Evolutionary conservation across 805 yeast genomes (phyloP), one percentile per base, ranked within the genome.

Genomic region (Monosporozyma solicola): DNA sequence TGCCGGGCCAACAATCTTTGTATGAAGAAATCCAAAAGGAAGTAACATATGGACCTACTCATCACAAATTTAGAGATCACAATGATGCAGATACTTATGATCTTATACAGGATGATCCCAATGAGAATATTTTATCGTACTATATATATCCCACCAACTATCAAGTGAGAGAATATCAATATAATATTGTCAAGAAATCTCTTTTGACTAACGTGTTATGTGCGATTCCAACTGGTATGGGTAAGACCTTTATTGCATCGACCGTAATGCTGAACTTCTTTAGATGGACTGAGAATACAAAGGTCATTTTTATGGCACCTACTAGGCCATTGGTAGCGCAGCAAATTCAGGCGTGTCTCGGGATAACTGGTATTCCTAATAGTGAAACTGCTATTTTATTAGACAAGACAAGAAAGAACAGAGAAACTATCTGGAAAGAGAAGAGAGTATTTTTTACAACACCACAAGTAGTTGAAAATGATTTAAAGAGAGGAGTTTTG

Each of bases 181-280:
- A 76, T 63, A 83, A 84, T 58, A 90, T 94, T 52, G 88, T 90
- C 2, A 73, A 75, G 47, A 78, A 80, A 53, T 84, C 97, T 0
- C 72, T 94, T 39, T 82, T 79, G 61, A 75, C 82, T 56, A 94
- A 94, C 63, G 66, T 85, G 3, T 72, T 94, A 25, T 92, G 95
- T 64, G 95, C 97, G 0, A 79, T 94, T 15, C 99, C 99, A 0
- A 94, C 99, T 0, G 99, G 99, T 59, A 74, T 91, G 66, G 99
- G 99, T 41, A 94, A 94, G 70, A 94, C 99, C 0, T 89, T 94
- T 58, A 90, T 94, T 63, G 98, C 99, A 1, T 83, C 95, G 39
- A 85, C 96, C 0, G 92, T 92, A 24, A 94, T 94, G 90, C 74
- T 90, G 53, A 94, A 94, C 65, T 94, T 78, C 70, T 83, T 79